phyloP scores from a whole-genome alignment of 2,329 filamentous ascomycete species.

The Paracorniculantispora psalliotae region DNA sequence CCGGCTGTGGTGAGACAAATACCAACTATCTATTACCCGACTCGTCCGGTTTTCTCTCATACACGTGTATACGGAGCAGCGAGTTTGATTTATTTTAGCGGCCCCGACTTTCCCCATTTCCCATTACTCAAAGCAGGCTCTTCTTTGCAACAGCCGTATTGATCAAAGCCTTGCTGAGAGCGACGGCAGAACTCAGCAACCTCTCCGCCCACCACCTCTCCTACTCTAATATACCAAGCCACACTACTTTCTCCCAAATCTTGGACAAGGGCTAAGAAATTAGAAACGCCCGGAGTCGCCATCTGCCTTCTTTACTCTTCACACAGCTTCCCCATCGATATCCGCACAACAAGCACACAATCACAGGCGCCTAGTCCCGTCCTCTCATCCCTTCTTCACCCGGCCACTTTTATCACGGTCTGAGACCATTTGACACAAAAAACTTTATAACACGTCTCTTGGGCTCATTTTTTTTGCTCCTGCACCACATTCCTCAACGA shows the following conservation, averaged over 20 bases:
- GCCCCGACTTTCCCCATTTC: neutral
- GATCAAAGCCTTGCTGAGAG: neutral
- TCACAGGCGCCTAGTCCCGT: neutral
- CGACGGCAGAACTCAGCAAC: neutral
- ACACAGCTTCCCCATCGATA: neutral
- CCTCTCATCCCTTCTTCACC: constrained; percentile 1
- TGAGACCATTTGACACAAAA: neutral
- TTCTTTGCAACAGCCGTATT: neutral
- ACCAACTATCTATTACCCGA: constrained; percentile 1
- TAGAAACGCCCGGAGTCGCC: neutral
- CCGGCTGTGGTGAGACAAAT: neutral
- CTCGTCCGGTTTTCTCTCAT: neutral
- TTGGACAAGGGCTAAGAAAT: too few relatives aligned
- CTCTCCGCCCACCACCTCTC: too few relatives aligned
- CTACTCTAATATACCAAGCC: too few relatives aligned
- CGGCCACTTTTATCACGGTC: constrained; percentile 5
- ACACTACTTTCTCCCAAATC: too few relatives aligned
- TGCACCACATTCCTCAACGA: neutral
- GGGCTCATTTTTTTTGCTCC: neutral
- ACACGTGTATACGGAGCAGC: too few relatives aligned
- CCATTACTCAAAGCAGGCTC: neutral
- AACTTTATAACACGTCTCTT: neutral
- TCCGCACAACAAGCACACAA: neutral
- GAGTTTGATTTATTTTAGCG: neutral
- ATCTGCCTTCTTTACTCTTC: neutral